Percentiles rank a stretch among this genome's conserved stretches.
These are phyloP conservation scores for Leishmania guyanensis DNA, from an alignment of 208 protist species.

Conservation along the genomic window DNA sequence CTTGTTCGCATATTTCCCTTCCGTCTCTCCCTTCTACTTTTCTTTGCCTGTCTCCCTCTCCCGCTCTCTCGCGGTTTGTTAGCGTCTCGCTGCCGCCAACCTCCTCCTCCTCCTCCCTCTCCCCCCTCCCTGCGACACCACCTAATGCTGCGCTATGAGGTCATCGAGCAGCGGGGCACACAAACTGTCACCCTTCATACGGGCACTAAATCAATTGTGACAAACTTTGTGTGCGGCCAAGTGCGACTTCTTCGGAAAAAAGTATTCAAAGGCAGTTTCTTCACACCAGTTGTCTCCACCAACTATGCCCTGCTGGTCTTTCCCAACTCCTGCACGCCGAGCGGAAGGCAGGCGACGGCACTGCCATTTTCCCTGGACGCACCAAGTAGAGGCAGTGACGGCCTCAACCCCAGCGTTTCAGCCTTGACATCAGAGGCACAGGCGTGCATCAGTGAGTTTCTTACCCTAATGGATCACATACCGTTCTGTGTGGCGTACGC, in stretches of 20 bases:
- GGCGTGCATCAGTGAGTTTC: constrained; percentile 39
- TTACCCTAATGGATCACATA: constrained; percentile 22
- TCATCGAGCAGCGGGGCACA: constrained; percentile 16
- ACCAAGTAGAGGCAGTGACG: not conserved
- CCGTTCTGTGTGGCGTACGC: constrained; percentile 38
- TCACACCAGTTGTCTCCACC: constrained; percentile 80
- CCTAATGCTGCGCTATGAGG: constrained; percentile 26
- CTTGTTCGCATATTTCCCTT: not conserved
- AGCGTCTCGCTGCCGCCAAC: not conserved
- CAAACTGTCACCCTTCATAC: constrained; percentile 28
- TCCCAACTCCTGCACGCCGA: constrained; percentile 34
- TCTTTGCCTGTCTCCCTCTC: not conserved
- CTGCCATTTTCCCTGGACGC: not conserved
- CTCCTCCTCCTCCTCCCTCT: not conserved
- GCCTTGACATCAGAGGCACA: constrained; percentile 32
- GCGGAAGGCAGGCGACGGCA: not conserved
- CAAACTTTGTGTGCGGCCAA: constrained; percentile 30
- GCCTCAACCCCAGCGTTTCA: not conserved
- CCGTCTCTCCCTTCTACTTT: not conserved
- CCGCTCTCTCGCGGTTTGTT: not conserved
- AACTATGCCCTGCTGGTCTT: constrained; percentile 67
- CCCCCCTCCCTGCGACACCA: not conserved
- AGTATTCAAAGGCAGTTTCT: constrained; percentile 72
- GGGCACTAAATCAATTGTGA: not conserved
- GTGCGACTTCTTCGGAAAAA: constrained; percentile 62